Percentiles rank a stretch among this genome's conserved stretches.
Evolutionary conservation across 2,329 filamentous ascomycete genomes (phyloP).

Genomic region (Colletotrichum lentis): DNA sequence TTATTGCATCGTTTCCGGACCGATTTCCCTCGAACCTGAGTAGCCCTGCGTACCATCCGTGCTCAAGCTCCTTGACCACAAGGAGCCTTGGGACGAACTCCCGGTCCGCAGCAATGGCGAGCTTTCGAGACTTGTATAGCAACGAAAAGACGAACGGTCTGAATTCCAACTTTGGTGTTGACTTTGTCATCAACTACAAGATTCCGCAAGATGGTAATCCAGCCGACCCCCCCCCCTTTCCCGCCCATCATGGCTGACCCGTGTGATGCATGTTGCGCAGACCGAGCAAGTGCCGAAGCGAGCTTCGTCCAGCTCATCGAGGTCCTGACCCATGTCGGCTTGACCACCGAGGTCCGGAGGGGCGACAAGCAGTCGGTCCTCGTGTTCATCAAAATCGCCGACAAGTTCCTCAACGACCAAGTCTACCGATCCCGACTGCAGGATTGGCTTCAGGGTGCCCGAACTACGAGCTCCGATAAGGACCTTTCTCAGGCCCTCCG

Average conservation of each 20-base stretch:
- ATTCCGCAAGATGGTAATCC: constrained; percentile 71
- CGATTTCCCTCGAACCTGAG: background rate
- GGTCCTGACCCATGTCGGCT: constrained; percentile 78
- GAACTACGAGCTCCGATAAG: constrained; percentile 76
- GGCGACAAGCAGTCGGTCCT: constrained; percentile 79
- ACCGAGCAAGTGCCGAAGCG: constrained; percentile 72
- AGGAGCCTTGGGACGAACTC: constrained; percentile 25
- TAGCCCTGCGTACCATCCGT: constrained; percentile 13
- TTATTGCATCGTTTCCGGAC: constrained; percentile 24
- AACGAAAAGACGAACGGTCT: constrained; percentile 35
- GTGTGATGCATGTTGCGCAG: constrained; percentile 52
- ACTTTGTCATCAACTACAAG: constrained; percentile 86
- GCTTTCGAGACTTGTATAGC: constrained; percentile 35
- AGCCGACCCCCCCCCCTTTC: background rate
- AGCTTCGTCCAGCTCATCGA: constrained; percentile 81
- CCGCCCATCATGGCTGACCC: background rate
- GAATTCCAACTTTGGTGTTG: constrained; percentile 62
- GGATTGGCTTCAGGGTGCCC: constrained; percentile 92
- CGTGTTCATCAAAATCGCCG: constrained; percentile 81
- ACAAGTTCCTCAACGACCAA: constrained; percentile 77
- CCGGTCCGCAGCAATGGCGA: constrained; percentile 32
- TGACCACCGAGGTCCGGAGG: constrained; percentile 86
- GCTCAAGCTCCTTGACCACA: constrained; percentile 25
- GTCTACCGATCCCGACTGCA: constrained; percentile 87
- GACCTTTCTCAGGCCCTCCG: constrained; percentile 74